Conservation (phyloP, 176 grass and related monocot genomes). For the Phoenix roebelenii region DNA sequence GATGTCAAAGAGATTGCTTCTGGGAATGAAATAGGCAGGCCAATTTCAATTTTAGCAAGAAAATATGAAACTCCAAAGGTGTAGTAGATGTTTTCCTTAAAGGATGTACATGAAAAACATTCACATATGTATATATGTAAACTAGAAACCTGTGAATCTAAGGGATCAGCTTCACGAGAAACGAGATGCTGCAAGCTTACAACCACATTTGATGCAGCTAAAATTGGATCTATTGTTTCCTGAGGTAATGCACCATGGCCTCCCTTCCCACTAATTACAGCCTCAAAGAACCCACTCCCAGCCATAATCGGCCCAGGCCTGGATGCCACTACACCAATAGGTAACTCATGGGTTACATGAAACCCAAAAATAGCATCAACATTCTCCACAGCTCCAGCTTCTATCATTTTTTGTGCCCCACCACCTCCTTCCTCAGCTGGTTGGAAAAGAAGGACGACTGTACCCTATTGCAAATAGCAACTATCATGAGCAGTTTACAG, state of each 20-base stretch:
- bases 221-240: slow-evolving; percentile 89
- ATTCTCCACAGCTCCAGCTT: slow-evolving; percentile 56
- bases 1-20: too few relatives aligned
- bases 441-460: slow-evolving; percentile 73
- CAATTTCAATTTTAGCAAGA: not conserved
- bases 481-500: too few relatives aligned
- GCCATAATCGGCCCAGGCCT: slow-evolving; percentile 75
- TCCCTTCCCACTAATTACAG: slow-evolving; percentile 84
- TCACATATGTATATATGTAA: not conserved
- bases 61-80: not conserved
- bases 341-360: slow-evolving; percentile 42
- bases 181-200: slow-evolving; percentile 90
- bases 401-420: slow-evolving; percentile 90
- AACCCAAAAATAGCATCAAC: slow-evolving; percentile 79
- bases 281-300: slow-evolving; percentile 81
- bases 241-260: slow-evolving; percentile 92
- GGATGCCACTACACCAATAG: slow-evolving; percentile 54
- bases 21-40: too few relatives aligned
- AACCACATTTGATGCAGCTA: slow-evolving; percentile 95
- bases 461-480: slow-evolving; percentile 42
- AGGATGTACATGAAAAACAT: too few relatives aligned
- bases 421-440: slow-evolving; percentile 86
- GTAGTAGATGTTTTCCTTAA: too few relatives aligned
- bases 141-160: slow-evolving; percentile 80
- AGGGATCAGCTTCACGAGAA: slow-evolving; percentile 89